Evolutionary conservation across 2,329 filamentous ascomycete genomes (phyloP).

Genomic region (Pestalotiopsis sp.): DNA sequence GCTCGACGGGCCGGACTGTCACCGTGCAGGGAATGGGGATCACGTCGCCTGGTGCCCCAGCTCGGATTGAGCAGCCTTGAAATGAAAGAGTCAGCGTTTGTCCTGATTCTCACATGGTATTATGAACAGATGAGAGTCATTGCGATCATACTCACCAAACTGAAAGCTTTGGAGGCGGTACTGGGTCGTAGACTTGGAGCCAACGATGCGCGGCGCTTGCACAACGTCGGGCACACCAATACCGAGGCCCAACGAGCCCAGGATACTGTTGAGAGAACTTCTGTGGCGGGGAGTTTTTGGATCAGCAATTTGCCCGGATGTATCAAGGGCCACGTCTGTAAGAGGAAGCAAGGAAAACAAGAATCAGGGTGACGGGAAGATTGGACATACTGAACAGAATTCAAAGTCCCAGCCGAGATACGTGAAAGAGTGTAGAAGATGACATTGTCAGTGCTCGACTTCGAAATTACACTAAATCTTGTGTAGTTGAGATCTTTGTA

Average conservation of each 20-base stretch:
- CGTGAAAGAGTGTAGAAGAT: background rate
- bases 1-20: background rate
- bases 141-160: background rate
- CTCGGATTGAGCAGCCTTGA: background rate
- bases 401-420: no score
- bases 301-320: background rate
- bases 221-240: background rate
- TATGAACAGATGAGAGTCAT: background rate
- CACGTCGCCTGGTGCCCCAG: background rate
- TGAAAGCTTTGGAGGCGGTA: background rate
- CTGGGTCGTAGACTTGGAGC: background rate
- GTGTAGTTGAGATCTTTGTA: conserved; percentile 4
- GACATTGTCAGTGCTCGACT: background rate
- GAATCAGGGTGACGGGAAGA: no score
- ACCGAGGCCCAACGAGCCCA: background rate
- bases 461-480: background rate
- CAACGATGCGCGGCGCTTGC: background rate
- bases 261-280: background rate
- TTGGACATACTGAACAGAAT: no score
- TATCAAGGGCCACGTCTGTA: background rate
- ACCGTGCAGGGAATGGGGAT: background rate
- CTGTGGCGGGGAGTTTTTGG: background rate
- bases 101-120: background rate
- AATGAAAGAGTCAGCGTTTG: background rate
- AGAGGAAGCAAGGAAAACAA: background rate